These are phyloP conservation scores for Fusarium devonianum DNA, from an alignment of 2,329 filamentous ascomycete genomes.

Conservation along the genomic window DNA sequence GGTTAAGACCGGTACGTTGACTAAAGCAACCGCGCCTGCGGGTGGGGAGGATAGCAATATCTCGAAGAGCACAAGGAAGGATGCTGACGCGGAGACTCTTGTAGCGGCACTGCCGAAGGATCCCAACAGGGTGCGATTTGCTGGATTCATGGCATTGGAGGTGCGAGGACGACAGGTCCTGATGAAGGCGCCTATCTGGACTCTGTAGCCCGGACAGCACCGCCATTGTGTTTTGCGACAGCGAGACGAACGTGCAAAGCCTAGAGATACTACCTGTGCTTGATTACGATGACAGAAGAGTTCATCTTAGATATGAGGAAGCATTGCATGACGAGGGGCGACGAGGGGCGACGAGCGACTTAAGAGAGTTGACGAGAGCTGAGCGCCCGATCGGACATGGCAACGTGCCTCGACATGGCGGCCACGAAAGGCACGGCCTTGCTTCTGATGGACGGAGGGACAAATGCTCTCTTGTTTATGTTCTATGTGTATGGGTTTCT, in stretches of 20 bases:
- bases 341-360: no score
- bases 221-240: background rate
- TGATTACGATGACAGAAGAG: background rate
- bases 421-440: constrained; percentile 21
- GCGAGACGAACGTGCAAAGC: constrained; percentile 5
- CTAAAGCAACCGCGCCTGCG: constrained; percentile 23
- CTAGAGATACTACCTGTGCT: constrained; percentile 2
- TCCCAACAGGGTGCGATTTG: constrained; percentile 70
- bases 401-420: constrained; percentile 11
- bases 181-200: constrained; percentile 78
- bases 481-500: constrained; percentile 24
- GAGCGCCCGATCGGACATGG: background rate
- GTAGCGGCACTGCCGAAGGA: constrained; percentile 54
- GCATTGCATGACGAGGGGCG: constrained; percentile 1
- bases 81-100: constrained; percentile 52
- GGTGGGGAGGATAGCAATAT: constrained; percentile 39
- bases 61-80: constrained; percentile 39
- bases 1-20: constrained; percentile 57
- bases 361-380: background rate
- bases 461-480: constrained; percentile 28
- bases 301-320: constrained; percentile 12
- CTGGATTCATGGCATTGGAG: constrained; percentile 77
- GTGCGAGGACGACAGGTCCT: constrained; percentile 79
- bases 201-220: constrained; percentile 44
- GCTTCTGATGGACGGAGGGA: constrained; percentile 28